Percentiles rank a stretch among this genome's conserved stretches.
Conservation (phyloP, 2,329 filamentous ascomycete species). For the Orbilia quercus region DNA sequence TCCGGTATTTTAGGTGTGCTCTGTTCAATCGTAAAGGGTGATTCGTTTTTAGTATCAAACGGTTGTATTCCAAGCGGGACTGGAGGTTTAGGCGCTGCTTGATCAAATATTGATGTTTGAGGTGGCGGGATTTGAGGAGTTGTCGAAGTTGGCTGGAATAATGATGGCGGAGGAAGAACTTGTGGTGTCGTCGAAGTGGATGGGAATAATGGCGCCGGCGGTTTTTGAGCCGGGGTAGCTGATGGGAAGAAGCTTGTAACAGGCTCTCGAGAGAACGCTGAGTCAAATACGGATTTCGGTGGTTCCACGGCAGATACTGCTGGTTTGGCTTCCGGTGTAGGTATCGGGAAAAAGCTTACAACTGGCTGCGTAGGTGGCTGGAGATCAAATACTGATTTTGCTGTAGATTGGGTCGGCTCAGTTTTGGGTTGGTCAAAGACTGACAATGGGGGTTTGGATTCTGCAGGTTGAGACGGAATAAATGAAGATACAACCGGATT, state of each 20-base stretch:
- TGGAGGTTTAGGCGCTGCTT: conserved; percentile 14
- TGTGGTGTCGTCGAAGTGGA: conserved; percentile 18
- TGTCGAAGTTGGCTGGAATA: conserved; percentile 23
- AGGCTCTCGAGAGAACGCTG: conserved; percentile 2
- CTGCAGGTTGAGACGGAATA: conserved; percentile 14
- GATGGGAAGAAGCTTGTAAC: conserved; percentile 42
- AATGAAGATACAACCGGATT: conserved; percentile 36
- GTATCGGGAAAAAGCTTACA: conserved; percentile 36
- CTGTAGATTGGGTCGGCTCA: conserved; percentile 1
- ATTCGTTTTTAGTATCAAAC: background rate
- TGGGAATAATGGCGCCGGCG: conserved; percentile 19
- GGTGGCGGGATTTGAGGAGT: conserved; percentile 32
- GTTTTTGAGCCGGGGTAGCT: conserved; percentile 20
- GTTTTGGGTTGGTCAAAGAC: conserved; percentile 28
- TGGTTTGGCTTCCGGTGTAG: background rate
- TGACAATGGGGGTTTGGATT: conserved; percentile 22
- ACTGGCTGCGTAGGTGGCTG: conserved; percentile 18
- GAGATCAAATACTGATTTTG: conserved; percentile 30
- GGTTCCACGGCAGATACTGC: conserved; percentile 3
- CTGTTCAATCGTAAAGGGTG: conserved; percentile 3
- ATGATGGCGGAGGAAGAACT: conserved; percentile 15
- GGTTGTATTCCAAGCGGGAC: background rate
- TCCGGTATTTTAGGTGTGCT: background rate
- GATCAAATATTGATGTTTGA: conserved; percentile 29
- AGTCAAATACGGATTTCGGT: conserved; percentile 18